A percentile compares a stretch with the other conserved stretches of the same genome.
Evolutionary conservation across 2,329 filamentous ascomycete species (phyloP).

Genomic region (Aspergillus viridinutans): DNA sequence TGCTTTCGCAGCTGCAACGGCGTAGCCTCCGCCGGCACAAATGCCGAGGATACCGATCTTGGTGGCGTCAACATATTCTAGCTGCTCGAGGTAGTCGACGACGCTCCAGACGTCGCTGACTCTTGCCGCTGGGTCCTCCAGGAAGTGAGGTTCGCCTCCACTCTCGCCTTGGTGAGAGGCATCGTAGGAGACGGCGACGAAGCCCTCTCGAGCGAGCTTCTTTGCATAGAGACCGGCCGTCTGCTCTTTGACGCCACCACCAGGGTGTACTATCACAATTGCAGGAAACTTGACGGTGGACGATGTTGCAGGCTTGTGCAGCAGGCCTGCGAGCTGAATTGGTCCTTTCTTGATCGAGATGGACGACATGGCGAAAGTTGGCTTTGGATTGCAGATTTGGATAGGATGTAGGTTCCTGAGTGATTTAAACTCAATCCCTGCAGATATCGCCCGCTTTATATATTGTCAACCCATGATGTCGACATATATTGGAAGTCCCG

Average conservation of each 20-base stretch:
- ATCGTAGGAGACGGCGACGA: conserved; percentile 17
- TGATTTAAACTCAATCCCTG: too few species aligned
- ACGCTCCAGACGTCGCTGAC: conserved; percentile 21
- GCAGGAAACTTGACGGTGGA: conserved; percentile 9
- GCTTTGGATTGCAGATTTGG: too few species aligned
- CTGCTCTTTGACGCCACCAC: conserved; percentile 21
- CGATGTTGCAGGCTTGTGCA: background rate
- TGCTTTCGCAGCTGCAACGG: conserved; percentile 15
- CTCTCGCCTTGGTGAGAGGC: conserved; percentile 22
- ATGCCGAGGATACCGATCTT: conserved; percentile 22
- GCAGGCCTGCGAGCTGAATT: background rate
- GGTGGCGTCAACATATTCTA: conserved; percentile 16
- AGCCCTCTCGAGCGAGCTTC: conserved; percentile 11
- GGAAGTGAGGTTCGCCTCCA: conserved; percentile 17
- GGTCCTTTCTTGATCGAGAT: background rate
- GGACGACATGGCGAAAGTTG: background rate
- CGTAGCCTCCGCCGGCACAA: conserved; percentile 21
- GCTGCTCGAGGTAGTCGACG: conserved; percentile 19
- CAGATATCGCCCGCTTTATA: too few species aligned
- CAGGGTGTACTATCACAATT: conserved; percentile 18
- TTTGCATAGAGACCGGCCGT: conserved; percentile 19
- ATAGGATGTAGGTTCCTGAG: too few species aligned
- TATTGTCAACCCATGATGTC: background rate
- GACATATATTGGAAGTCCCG: background rate
- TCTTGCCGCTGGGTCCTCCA: conserved; percentile 20